phyloP scores from a whole-genome alignment of 352 stramenopile species.

The Pythium dissotocum region DNA sequence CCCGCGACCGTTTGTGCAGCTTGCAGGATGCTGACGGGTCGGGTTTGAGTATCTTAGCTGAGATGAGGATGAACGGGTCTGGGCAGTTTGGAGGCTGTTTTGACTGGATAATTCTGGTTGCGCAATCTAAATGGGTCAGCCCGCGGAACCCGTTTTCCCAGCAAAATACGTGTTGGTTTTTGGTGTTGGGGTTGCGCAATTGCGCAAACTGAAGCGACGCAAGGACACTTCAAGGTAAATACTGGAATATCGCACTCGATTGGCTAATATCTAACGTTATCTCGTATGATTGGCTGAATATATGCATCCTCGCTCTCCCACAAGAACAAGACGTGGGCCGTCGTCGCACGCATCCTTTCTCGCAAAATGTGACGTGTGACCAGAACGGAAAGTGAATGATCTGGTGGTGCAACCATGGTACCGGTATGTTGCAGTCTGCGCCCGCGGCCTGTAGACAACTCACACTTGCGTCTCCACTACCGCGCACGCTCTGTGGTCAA shows the following conservation, averaged over 20 bases:
- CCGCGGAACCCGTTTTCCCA: slow-evolving; percentile 1
- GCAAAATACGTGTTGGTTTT: neutral
- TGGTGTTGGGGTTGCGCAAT: neutral
- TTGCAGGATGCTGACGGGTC: slow-evolving; percentile 12
- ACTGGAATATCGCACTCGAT: neutral
- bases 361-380: neutral
- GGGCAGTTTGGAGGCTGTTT: neutral
- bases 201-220: slow-evolving; percentile 30
- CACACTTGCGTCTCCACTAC: too few species aligned
- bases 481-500: too few species aligned
- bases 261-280: slow-evolving; percentile 2
- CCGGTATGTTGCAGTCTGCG: neutral
- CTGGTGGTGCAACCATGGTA: neutral
- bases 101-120: slow-evolving; percentile 17
- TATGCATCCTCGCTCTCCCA: slow-evolving; percentile 11
- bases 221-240: slow-evolving; percentile 26
- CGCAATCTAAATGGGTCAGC: slow-evolving; percentile 29
- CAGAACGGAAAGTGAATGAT: neutral
- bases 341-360: neutral
- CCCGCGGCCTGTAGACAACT: too few species aligned
- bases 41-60: neutral
- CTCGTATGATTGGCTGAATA: slow-evolving; percentile 17
- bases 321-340: slow-evolving; percentile 29
- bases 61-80: slow-evolving; percentile 1
- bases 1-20: slow-evolving; percentile 25